Conservation (phyloP, 1,284 basidiomycete genomes). For the Moesziomyces sp. region DNA sequence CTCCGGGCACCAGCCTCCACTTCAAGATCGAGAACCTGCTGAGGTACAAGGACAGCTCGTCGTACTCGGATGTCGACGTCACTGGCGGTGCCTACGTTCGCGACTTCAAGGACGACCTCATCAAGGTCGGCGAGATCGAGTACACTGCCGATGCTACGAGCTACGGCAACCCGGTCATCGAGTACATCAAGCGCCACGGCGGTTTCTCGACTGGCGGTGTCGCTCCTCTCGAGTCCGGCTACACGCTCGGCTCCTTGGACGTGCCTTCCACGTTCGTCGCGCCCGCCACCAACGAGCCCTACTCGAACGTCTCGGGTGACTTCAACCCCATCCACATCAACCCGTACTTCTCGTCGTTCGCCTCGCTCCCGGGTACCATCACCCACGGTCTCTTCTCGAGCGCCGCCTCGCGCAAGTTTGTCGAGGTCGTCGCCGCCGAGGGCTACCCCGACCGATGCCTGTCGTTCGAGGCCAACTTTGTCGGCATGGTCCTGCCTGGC, state of each 20-base stretch:
- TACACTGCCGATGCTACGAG: constrained; percentile 58
- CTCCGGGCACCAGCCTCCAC: constrained; percentile 83
- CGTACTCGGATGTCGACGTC: constrained; percentile 84
- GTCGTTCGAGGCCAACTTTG: constrained; percentile 73
- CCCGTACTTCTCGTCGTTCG: constrained; percentile 96
- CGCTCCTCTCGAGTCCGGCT: constrained; percentile 77
- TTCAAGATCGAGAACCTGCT: constrained; percentile 89
- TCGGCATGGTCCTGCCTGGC: constrained; percentile 96
- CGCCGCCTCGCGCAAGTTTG: constrained; percentile 89
- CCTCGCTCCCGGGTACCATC: constrained; percentile 92
- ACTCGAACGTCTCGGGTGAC: constrained; percentile 94
- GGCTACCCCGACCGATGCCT: constrained; percentile 82
- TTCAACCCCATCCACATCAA: constrained; percentile 98
- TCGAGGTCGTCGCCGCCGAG: constrained; percentile 93
- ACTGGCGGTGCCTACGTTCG: constrained; percentile 72
- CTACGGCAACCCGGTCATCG: constrained; percentile 84
- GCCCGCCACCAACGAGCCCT: constrained; percentile 87
- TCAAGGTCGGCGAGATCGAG: constrained; percentile 57
- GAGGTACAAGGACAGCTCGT: constrained; percentile 88
- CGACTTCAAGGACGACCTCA: constrained; percentile 61
- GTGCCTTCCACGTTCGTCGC: constrained; percentile 56
- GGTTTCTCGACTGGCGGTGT: constrained; percentile 77
- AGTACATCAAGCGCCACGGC: constrained; percentile 92
- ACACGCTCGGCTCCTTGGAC: constrained; percentile 50
- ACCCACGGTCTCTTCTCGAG: constrained; percentile 98